Evolutionary conservation across 306 rosid genomes (phyloP), one percentile per base, ranked within the genome.

Genomic region (Vigna reflexopilosa): DNA sequence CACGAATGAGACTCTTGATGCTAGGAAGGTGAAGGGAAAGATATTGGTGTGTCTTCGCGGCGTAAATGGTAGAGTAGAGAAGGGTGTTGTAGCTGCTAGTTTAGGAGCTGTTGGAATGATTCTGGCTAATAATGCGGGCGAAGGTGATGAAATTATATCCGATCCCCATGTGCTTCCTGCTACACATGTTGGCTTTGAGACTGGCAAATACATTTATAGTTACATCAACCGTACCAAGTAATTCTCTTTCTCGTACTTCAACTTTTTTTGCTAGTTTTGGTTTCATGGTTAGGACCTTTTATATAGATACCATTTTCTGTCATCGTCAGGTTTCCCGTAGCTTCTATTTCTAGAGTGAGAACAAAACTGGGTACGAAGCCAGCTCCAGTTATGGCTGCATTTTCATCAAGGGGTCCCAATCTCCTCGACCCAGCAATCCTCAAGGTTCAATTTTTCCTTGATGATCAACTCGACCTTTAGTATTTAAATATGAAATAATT

Each of bases 361-460:
- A 90, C 97, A 16, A 47, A 66, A 56, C 4, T 86, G 4, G 88
- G 80, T 26, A 5, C 4, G 28, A 80, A 83, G 42, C 87, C 90
- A 40, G 73, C 93, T 36, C 98, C 97, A 16, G 0, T 44, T 19
- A n/a, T 93, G 73, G 93, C 93, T 72, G 2, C 86, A 20, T 91
- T 91, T 86, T 93, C 98, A 38, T 85, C 95, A 22, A 87, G 97
- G 50, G 98, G 98, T 1, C 98, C 98, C 32, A 87, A 66, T 72
- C 1, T 0, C 5, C 3, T 91, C 36, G 92, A 80, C 51, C 68
- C 78, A 52, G 9, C 80, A 19, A 61, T 93, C 67, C 88, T 91
- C 45, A 91, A 93, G 98, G 98, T 89, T 54, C 36, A 0, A 4
- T 34, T 4, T 34, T 34, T 34, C 38, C 38, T 34, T 42, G 55